Evolutionary conservation across 2,329 filamentous ascomycete species (phyloP), one percentile per base, ranked within the genome.

Genomic region (Bipolaris sorokiniana): DNA sequence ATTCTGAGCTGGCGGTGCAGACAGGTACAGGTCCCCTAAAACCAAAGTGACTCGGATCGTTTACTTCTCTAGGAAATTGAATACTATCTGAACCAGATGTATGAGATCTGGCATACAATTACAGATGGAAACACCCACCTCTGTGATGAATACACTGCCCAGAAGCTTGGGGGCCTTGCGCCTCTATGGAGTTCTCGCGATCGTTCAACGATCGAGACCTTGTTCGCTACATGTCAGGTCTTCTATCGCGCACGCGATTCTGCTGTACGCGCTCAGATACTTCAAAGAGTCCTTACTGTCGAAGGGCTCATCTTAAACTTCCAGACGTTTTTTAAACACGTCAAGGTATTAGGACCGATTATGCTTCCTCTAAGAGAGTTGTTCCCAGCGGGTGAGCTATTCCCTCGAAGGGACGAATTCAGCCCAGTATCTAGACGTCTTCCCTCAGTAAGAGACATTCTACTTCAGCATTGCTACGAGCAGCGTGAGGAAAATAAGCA

Each of bases 1-100:
- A 61, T 63, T 20, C 18, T 63, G 26, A 63, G 61, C 31, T 63
- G 22, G 56, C 31, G 44, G 7, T 63, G 41, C 41, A 53, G 34
- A n/a, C 13, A 59, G 51, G 59, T 64, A 51, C 2, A 11, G 6
- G 9, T 54, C 5, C 44, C 23, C 20, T 23, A 3, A 49, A 54
- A 6, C n/a, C 20, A 18, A 37, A 51, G 44, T 15, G 4, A 37
- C 5, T 13, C 3, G 9, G 13, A 15, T 38, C 3, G 20, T 33
- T 42, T 42, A 61, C 18, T 45, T 11, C 16, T 52, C 18, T 20
- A 64, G 59, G 54, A 64, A 18, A 51, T 64, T 10, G 13, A 58
- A 37, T 34, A 45, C 42, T 64, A 64, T 16, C 45, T 64, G 2
- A 2, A 5, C 6, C 3, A 62, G 13, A 58, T 64, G 13, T 31